Evolutionary conservation across 768 basidiomycete species (phyloP), one percentile per base, ranked within the genome.

Genomic region (Serpula lacrymans): DNA sequence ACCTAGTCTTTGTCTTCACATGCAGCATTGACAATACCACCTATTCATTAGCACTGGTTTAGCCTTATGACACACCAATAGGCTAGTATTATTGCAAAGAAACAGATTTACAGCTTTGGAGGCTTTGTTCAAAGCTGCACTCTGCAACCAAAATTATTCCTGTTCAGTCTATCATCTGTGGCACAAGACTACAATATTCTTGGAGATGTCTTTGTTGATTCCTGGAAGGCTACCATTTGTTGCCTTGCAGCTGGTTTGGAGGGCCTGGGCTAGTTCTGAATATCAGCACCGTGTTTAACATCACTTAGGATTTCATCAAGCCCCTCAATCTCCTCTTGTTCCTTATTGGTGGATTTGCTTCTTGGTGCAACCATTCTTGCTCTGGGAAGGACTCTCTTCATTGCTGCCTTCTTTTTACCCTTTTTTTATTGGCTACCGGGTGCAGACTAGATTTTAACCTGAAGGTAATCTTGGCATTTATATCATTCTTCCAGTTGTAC

Each of bases 231-330:
- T n/a, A n/a, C n/a, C n/a, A n/a, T n/a, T n/a, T n/a, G n/a, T n/a
- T n/a, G n/a, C n/a, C n/a, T n/a, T n/a, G n/a, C n/a, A n/a, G n/a
- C n/a, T n/a, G n/a, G n/a, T n/a, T n/a, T n/a, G n/a, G n/a, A n/a
- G n/a, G n/a, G n/a, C n/a, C n/a, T n/a, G n/a, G n/a, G n/a, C n/a
- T 58, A 16, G 59, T 64, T 42, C 23, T 48, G 5, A 25, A 55
- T 14, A 62, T 64, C 46, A 35, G 39, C 13, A 60, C 64, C 37
- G 56, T 62, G 57, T 60, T 57, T n/a, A n/a, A n/a, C n/a, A n/a
- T n/a, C n/a, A n/a, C n/a, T n/a, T n/a, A n/a, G n/a, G n/a, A n/a
- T n/a, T n/a, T n/a, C n/a, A n/a, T n/a, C n/a, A n/a, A n/a, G n/a
- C n/a, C n/a, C n/a, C n/a, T n/a, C n/a, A n/a, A n/a, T n/a, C n/a